Base-by-base conservation (phyloP, 2,329 filamentous ascomycete genomes). In the Fonsecaea pugnacius region DNA sequence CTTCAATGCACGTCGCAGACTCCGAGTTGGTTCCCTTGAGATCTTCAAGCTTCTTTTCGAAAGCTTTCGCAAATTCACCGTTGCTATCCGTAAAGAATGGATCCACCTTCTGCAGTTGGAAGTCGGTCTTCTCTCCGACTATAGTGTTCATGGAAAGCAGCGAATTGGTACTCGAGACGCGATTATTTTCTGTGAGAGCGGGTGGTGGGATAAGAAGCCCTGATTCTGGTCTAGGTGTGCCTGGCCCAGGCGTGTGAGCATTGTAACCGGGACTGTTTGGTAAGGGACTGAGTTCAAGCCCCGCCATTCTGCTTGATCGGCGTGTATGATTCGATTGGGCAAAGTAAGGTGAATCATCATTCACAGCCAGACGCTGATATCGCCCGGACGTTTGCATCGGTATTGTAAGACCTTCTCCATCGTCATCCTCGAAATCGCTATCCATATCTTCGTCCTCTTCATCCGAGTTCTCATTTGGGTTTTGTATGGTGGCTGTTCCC, bases 21-120 rank as follows among this genome's bases (percentile, higher is more conserved):
- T 85, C 82, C 0, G 86, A 88, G 65, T 84, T 87, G 66, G 81
- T 79, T 8, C 83, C 85, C 52, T 78, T 83, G 16, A 89, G 77
- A 1, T 75, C 74, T 35, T 85, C 82, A 1, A 89, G 79, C 71
- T 80, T 84, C 73, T 83, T 80, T 63, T 85, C 83, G 67, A 88
- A 89, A 1, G 77, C 79, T 65, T 79, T 79, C 67, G 84, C 86
- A 73, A 87, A 89, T 66, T 87, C 80, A 35, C 86, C 87, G 36
- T 81, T 85, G 53, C 83, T 82, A 72, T 89, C 87, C 5, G 84
- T 89, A 76, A 90, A 90, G 76, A 86, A 87, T 2, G 87, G 87
- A 69, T 87, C 86, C 0, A 89, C 85, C 62, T 88, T 86, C 72
- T 89, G 87, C 16, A 89, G 80, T 66, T 85, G 83, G 72, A 84